Percentiles rank a stretch among this genome's conserved stretches.
Conservation (phyloP, 371 early-diverging fungal species). For the Nematocida parisii region DNA sequence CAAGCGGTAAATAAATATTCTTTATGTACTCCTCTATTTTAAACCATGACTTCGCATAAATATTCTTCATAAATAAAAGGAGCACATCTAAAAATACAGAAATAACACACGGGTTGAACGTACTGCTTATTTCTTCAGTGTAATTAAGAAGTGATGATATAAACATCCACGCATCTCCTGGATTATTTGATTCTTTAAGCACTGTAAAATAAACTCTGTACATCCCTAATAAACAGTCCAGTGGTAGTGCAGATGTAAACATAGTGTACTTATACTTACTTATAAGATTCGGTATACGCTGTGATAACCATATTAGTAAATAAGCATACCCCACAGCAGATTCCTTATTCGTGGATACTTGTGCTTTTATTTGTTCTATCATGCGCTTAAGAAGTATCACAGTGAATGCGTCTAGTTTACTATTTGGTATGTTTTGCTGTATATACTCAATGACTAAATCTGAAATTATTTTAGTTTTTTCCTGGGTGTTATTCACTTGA, state of each 20-base stretch:
- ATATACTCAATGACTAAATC: slow-evolving; percentile 49
- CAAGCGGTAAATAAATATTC: slow-evolving; percentile 18
- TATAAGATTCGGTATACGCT: slow-evolving; percentile 25
- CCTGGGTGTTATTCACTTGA: slow-evolving; percentile 60
- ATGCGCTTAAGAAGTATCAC: slow-evolving; percentile 49
- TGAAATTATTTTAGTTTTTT: slow-evolving; percentile 36
- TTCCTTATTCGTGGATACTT: slow-evolving; percentile 57
- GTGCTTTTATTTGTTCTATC: slow-evolving; percentile 61
- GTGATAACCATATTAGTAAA: slow-evolving; percentile 43
- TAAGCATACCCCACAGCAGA: slow-evolving; percentile 57
- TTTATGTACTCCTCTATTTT: not conserved
- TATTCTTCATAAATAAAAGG: not conserved
- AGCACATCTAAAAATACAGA: slow-evolving; percentile 41
- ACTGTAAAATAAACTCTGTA: slow-evolving; percentile 62
- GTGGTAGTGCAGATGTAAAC: slow-evolving; percentile 42
- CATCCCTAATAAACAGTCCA: slow-evolving; percentile 53
- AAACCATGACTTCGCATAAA: not conserved
- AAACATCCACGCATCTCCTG: slow-evolving; percentile 63
- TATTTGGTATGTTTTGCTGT: slow-evolving; percentile 3
- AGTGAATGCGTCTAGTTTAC: slow-evolving; percentile 48
- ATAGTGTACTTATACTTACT: slow-evolving; percentile 4
- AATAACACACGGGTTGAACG: slow-evolving; percentile 40
- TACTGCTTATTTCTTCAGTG: slow-evolving; percentile 16
- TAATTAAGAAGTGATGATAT: slow-evolving; percentile 58
- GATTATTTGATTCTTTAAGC: slow-evolving; percentile 21